Evolutionary conservation across 2,329 filamentous ascomycete species (phyloP).

Genomic region (Fusarium avenaceum): DNA sequence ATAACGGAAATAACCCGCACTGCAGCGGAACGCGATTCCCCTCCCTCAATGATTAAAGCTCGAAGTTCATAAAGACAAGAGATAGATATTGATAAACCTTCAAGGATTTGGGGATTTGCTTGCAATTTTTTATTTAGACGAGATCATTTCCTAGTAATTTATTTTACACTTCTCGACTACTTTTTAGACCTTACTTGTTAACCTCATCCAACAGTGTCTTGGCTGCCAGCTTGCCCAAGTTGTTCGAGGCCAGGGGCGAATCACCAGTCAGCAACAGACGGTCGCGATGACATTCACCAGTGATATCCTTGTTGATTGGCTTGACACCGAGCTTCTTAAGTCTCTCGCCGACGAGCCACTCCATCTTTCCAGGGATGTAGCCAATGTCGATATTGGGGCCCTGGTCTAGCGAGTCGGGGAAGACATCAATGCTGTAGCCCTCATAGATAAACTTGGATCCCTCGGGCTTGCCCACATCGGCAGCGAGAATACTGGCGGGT

Average conservation of each 20-base stretch:
- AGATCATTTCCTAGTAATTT: no score
- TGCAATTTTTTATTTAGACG: no score
- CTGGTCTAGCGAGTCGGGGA: constrained; percentile 2
- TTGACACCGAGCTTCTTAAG: background rate
- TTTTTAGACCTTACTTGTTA: background rate
- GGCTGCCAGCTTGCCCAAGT: background rate
- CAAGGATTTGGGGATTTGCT: no score
- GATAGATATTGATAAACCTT: no score
- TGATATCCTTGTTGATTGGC: background rate
- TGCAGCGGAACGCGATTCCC: no score
- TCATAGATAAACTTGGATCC: constrained; percentile 9
- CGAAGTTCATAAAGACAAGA: no score
- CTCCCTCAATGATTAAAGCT: no score
- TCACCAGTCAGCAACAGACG: background rate
- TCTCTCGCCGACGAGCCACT: background rate
- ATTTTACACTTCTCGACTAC: no score
- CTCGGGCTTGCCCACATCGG: background rate
- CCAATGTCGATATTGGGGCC: constrained; percentile 4
- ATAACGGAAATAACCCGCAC: no score
- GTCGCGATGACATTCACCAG: background rate
- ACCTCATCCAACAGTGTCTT: constrained; percentile 1
- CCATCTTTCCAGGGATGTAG: constrained; percentile 18
- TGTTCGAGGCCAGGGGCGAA: background rate
- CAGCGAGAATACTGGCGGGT: background rate
- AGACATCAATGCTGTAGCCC: background rate